Evolutionary conservation across 805 yeast species (phyloP).

Genomic region (Saturnispora galanensis): DNA sequence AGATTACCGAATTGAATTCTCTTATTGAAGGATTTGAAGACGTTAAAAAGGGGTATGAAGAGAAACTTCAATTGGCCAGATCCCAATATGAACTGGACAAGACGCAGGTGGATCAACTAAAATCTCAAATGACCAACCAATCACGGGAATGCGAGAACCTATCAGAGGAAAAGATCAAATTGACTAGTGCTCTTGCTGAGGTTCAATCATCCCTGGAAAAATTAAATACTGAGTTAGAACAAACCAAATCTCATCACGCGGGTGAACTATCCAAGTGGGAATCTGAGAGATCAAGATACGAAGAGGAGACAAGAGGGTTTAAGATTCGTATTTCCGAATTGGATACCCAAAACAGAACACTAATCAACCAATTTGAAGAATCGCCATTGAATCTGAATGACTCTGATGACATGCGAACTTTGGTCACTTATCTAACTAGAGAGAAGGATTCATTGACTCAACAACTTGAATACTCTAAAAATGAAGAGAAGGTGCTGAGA

Average conservation of each 20-base stretch:
- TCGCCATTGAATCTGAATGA: conserved; percentile 14
- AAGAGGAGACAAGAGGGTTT: conserved; percentile 38
- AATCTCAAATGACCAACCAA: conserved; percentile 20
- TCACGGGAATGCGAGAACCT: background rate
- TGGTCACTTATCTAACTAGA: conserved; percentile 54
- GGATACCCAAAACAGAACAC: conserved; percentile 54
- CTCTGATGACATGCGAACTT: conserved; percentile 36
- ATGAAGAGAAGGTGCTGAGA: conserved; percentile 46
- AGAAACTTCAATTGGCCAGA: conserved; percentile 23
- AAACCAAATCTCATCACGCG: conserved; percentile 26
- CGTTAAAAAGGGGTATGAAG: conserved; percentile 23
- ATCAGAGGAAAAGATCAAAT: background rate
- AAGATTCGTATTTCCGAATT: conserved; percentile 44
- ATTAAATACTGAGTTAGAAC: conserved; percentile 20
- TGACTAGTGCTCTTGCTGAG: conserved; percentile 11
- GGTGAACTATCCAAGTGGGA: conserved; percentile 37
- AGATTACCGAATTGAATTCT: conserved; percentile 18
- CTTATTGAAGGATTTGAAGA: conserved; percentile 19
- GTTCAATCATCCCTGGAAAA: too few relatives aligned
- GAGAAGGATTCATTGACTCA: conserved; percentile 65
- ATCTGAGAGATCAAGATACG: conserved; percentile 31
- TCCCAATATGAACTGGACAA: conserved; percentile 23
- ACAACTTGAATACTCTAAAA: conserved; percentile 40
- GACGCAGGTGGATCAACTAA: conserved; percentile 10
- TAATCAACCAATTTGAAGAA: conserved; percentile 55